Base-by-base conservation (phyloP, 768 basidiomycete genomes). In the Pleurotus pulmonarius region DNA sequence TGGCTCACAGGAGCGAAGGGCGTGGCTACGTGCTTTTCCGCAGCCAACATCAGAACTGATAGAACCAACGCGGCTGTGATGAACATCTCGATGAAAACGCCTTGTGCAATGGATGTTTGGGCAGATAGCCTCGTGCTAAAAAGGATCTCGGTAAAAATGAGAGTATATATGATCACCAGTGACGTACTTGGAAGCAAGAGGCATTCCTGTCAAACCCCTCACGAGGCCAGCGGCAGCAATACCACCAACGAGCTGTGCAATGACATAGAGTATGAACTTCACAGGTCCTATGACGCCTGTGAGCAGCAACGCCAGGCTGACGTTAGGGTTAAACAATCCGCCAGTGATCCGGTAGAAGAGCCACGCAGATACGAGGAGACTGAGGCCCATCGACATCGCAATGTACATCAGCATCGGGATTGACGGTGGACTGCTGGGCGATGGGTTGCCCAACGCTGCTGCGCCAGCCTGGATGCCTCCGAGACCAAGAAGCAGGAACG, bases 51-150 rank as follows among this genome's bases (percentile, higher is more conserved):
- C 59, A 88, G 78, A n/a, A 87, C 82, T 3, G 86, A 73, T 11
- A 86, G 67, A 44, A 83, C 79, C 39, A 87, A 73, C 13, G 75
- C 73, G 13, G 80, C 73, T 13, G 86, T 87, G 61, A 82, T 78
- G 67, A 88, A 87, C 78, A 86, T 83, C 65, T 88, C 86, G 58
- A 88, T 86, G 66, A 87, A 88, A 13, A 86, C 76, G 8, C 75
- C 85, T 66, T 88, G 85, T 0, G 82, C 75, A 5, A 65, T 58
- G 67, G 77, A 86, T 54, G 81, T 67, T 4, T 76, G 78, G 20
- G 68, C 63, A 7, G 73, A 72, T 37, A 83, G 70, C 59, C 68
- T 67, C 5, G 82, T 83, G 60, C 84, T 87, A 57, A 57, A 57
- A 22, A 16, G 40, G 29, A 16, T 16, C 9, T 34, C 29, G 3